Percentiles rank a stretch among this genome's conserved stretches.
Conservation (phyloP, 2,329 filamentous ascomycete species). For the Leptoxyphium fumago region DNA sequence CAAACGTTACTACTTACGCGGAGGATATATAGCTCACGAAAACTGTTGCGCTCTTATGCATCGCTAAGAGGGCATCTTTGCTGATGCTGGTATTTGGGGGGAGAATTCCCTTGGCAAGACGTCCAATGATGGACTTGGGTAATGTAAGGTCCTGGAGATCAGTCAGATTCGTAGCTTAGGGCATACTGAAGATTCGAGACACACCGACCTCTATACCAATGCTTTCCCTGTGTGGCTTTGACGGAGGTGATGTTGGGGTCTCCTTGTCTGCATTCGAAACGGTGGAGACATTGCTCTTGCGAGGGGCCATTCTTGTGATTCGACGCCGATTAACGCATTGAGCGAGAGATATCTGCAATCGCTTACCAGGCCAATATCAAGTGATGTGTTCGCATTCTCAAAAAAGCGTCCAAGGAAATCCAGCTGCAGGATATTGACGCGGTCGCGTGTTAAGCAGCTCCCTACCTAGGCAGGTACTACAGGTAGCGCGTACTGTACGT, state of each 20-base stretch:
- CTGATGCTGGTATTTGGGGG: slow-evolving; percentile 73
- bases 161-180: slow-evolving; percentile 3
- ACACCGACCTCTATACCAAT: slow-evolving; percentile 29
- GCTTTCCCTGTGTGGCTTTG: slow-evolving; percentile 8
- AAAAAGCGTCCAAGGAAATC: too few relatives aligned
- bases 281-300: slow-evolving; percentile 32
- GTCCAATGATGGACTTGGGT: slow-evolving; percentile 67
- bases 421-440: too few relatives aligned
- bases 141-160: slow-evolving; percentile 54
- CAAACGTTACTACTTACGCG: slow-evolving; percentile 40
- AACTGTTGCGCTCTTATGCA: slow-evolving; percentile 69
- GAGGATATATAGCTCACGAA: slow-evolving; percentile 70
- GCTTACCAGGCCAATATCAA: too few relatives aligned
- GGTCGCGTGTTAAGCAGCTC: too few relatives aligned
- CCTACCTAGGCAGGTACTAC: too few relatives aligned
- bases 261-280: slow-evolving; percentile 24
- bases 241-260: slow-evolving; percentile 15
- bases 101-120: slow-evolving; percentile 65
- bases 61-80: slow-evolving; percentile 62
- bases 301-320: slow-evolving; percentile 26
- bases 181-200: not conserved
- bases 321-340: not conserved
- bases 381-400: too few relatives aligned
- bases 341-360: too few relatives aligned
- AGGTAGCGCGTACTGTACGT: too few relatives aligned